These are phyloP conservation scores for Aspergillus sp. DNA, from an alignment of 2,329 filamentous ascomycete species.

Conservation along the genomic window DNA sequence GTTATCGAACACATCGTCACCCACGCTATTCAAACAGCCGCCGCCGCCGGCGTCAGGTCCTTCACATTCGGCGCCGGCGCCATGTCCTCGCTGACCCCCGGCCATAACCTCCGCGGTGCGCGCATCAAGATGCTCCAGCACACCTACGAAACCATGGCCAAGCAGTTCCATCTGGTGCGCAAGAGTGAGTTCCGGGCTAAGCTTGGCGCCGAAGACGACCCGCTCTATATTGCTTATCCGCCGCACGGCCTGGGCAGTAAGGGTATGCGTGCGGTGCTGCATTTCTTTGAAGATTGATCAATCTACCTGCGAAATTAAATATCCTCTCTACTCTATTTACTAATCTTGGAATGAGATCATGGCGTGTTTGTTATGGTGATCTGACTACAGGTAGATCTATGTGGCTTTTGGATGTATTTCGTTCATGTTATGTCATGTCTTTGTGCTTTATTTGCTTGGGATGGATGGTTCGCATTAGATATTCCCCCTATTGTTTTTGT, in stretches of 20 bases:
- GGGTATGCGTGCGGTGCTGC: slow-evolving; percentile 81
- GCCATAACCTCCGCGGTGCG: slow-evolving; percentile 77
- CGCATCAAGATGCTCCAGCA: slow-evolving; percentile 78
- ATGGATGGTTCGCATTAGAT: neutral
- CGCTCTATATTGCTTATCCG: slow-evolving; percentile 88
- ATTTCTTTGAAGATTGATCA: slow-evolving; percentile 73
- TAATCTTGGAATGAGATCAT: too few relatives aligned
- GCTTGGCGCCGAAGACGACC: slow-evolving; percentile 80
- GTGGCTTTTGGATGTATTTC: too few relatives aligned
- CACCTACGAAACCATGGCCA: slow-evolving; percentile 79
- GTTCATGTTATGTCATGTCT: neutral
- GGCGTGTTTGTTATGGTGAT: too few relatives aligned
- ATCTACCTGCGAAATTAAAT: too few relatives aligned
- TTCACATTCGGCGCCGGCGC: slow-evolving; percentile 90
- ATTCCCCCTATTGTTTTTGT: slow-evolving; percentile 1
- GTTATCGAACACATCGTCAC: slow-evolving; percentile 83
- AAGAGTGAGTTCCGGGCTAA: slow-evolving; percentile 92
- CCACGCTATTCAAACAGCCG: slow-evolving; percentile 65
- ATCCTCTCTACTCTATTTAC: too few relatives aligned
- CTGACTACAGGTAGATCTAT: too few relatives aligned
- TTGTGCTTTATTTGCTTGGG: neutral
- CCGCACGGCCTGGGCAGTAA: slow-evolving; percentile 79
- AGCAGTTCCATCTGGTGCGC: slow-evolving; percentile 76
- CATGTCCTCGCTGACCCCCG: slow-evolving; percentile 70
- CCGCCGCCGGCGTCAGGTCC: slow-evolving; percentile 59